These are phyloP conservation scores for Microsporum canis DNA, from an alignment of 2,329 filamentous ascomycete species.

Conservation along the genomic window DNA sequence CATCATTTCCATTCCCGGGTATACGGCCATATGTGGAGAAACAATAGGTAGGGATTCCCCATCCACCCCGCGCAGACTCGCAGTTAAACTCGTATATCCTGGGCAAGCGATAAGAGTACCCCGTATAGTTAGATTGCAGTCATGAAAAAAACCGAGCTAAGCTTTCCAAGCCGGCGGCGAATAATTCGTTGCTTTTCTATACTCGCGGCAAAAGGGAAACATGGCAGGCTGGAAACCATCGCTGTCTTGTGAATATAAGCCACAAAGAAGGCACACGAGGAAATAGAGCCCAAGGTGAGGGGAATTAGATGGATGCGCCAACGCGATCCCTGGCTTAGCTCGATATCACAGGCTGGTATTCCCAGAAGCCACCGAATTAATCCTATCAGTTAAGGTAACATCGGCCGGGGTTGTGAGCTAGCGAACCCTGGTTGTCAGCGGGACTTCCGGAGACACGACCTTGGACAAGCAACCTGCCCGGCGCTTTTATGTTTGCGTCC, in stretches of 20 bases:
- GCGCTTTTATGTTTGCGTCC: background rate
- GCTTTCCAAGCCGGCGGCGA: conserved; percentile 1
- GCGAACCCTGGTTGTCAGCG: background rate
- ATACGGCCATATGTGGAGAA: conserved; percentile 1
- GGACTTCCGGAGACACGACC: background rate
- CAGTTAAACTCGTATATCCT: background rate
- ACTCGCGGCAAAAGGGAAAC: background rate
- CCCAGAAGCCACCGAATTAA: background rate
- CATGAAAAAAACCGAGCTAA: background rate
- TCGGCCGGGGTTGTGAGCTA: background rate
- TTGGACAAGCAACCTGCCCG: background rate
- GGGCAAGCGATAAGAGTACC: background rate
- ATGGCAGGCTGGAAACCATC: background rate
- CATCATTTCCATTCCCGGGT: background rate
- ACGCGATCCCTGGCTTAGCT: background rate
- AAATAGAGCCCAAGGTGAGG: background rate
- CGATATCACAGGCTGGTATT: background rate
- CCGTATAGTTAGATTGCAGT: background rate
- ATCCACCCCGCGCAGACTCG: background rate
- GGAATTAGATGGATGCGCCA: background rate
- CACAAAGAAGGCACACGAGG: no score
- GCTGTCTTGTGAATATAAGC: no score
- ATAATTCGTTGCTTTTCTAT: background rate
- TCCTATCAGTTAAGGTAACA: background rate
- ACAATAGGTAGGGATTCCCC: background rate